Base-by-base conservation (phyloP, 345 rosid genomes). In the Ceriops zippeliana region DNA sequence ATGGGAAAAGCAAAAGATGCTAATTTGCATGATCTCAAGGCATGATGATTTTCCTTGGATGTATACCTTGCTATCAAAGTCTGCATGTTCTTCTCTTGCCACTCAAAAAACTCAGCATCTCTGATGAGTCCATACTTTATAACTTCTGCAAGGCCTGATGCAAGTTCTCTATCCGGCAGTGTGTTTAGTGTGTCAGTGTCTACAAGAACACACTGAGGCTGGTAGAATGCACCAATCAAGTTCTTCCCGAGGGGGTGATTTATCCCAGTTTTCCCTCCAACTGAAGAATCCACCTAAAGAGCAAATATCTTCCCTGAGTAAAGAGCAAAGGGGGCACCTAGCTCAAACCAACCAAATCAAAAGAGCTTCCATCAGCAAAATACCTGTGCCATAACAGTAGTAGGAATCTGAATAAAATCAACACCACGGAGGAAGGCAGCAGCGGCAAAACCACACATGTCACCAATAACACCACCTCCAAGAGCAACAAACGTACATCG, bases 341-440 rank as follows among this genome's bases (percentile, higher is more conserved):
- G n/a, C 24, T 20, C 46, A 58, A 47, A 56, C 2, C 15, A 52
- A 59, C 9, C 2, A 17, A 32, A 38, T 38, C 24, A 61, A 13
- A 26, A 42, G 27, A 31, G 58, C 32, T 37, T 32, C 42, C 30
- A 30, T 32, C 2, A 21, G 61, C 37, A 28, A 5, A 57, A 62
- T 27, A 93, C 98, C 98, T 96, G 98, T 26, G 98, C 85, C 99
- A 96, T 96, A 63, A 96, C 98, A 34, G 97, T 96, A 4, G 99
- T 96, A 5, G 99, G 98, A 76, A 96, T 96, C 71, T 96, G 99
- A 71, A 96, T 96, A 78, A 96, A 92, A 76, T 90, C 92, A 76
- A 96, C 99, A 72, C 99, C 99, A 20, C 99, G 97, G 19, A 96
- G 93, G 83, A 76, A 96, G 51, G 98, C 74, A 0, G 99, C 93